phyloP scores from a whole-genome alignment of 129 eudicot species.

The Silybum marianum region DNA sequence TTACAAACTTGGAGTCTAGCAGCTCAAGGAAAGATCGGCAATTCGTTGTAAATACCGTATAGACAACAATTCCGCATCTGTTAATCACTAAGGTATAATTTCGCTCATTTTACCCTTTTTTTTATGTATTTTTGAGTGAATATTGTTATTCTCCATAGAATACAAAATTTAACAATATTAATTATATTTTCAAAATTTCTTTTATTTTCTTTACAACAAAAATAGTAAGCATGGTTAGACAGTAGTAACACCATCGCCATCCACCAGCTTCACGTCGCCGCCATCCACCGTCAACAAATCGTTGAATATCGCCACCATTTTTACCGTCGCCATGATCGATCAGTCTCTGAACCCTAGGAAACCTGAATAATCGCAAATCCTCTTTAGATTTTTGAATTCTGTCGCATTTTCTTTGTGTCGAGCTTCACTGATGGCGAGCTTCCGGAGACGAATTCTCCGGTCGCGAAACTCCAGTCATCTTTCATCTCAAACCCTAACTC shows the following conservation, averaged over 20 bases:
- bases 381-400: background rate
- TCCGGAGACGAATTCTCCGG: background rate
- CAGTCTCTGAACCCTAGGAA: background rate
- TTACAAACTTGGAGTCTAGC: background rate
- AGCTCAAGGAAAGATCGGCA: too few relatives aligned
- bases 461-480: background rate
- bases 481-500: background rate
- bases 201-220: too few relatives aligned
- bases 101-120: background rate
- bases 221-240: too few relatives aligned
- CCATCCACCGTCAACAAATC: background rate
- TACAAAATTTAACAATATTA: background rate
- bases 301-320: background rate
- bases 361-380: background rate
- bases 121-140: background rate
- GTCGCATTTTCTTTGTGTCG: background rate
- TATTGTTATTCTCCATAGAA: too few relatives aligned
- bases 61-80: background rate
- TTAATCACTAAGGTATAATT: background rate
- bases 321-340: background rate
- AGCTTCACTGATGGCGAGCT: slow-evolving; percentile 5
- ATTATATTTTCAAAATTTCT: too few relatives aligned
- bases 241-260: background rate
- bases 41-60: background rate
- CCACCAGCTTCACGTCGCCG: background rate